Percentiles rank a stretch among this genome's conserved stretches.
Conservation (phyloP, 352 stramenopile genomes). For the Globisporangium mamillatum region DNA sequence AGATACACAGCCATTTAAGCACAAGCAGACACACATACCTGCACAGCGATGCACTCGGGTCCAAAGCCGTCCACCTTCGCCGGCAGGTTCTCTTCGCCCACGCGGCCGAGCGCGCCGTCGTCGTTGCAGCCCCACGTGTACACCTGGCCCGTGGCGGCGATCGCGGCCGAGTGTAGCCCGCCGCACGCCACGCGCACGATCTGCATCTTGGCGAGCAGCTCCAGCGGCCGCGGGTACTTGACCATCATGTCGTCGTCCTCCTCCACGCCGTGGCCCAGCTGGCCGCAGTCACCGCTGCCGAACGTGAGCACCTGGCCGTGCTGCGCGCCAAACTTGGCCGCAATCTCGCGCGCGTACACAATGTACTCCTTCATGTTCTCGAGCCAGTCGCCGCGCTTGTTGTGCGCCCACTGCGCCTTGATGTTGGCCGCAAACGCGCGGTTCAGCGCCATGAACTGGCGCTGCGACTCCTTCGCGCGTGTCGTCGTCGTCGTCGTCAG, state of each 20-base stretch:
- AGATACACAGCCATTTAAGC: neutral
- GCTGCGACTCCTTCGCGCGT: slow-evolving; percentile 38
- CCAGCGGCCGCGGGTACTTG: slow-evolving; percentile 60
- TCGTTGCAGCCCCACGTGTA: slow-evolving; percentile 96
- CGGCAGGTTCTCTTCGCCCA: slow-evolving; percentile 78
- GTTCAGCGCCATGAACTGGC: slow-evolving; percentile 68
- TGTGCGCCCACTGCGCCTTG: slow-evolving; percentile 61
- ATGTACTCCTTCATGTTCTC: slow-evolving; percentile 85
- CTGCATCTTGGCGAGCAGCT: slow-evolving; percentile 33
- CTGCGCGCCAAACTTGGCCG: slow-evolving; percentile 50
- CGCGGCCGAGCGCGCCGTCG: slow-evolving; percentile 87
- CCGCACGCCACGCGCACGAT: slow-evolving; percentile 85
- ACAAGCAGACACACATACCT: slow-evolving; percentile 14
- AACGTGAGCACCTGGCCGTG: slow-evolving; percentile 72
- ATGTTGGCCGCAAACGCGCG: slow-evolving; percentile 60
- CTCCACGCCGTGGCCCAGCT: slow-evolving; percentile 90
- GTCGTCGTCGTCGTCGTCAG: slow-evolving; percentile 14
- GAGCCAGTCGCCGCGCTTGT: slow-evolving; percentile 59
- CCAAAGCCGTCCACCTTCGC: slow-evolving; percentile 59
- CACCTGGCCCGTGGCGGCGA: slow-evolving; percentile 85
- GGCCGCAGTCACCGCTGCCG: slow-evolving; percentile 90
- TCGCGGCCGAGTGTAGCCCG: slow-evolving; percentile 89
- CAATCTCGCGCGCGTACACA: slow-evolving; percentile 56
- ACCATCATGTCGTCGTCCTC: slow-evolving; percentile 78
- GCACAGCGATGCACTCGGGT: slow-evolving; percentile 34